phyloP scores from a whole-genome alignment of 805 yeast genomes.

The Hanseniaspora guilliermondii region DNA sequence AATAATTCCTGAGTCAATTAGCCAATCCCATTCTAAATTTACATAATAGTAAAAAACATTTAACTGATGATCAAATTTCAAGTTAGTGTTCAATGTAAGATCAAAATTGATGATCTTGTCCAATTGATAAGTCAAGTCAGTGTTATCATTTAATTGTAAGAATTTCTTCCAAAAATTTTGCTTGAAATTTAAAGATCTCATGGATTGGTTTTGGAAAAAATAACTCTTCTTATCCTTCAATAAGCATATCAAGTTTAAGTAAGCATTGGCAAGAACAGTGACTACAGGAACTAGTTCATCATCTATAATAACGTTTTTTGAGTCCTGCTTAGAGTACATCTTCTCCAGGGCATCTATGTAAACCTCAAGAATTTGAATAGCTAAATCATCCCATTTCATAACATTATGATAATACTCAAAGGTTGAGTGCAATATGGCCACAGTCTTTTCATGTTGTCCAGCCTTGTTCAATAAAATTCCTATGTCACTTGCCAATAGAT shows the following conservation, averaged over 20 bases:
- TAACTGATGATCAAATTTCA: not conserved
- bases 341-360: constrained; percentile 53
- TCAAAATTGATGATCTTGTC: constrained; percentile 20
- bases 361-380: constrained; percentile 49
- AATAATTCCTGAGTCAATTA: constrained; percentile 4
- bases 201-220: not conserved
- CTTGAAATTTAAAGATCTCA: constrained; percentile 14
- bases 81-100: constrained; percentile 9
- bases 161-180: constrained; percentile 23
- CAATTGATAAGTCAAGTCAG: constrained; percentile 20
- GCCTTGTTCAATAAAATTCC: constrained; percentile 56
- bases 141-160: constrained; percentile 16
- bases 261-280: constrained; percentile 23
- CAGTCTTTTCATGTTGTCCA: constrained; percentile 47
- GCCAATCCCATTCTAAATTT: constrained; percentile 6
- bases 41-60: not conserved
- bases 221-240: constrained; percentile 17
- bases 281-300: constrained; percentile 21
- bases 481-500: constrained; percentile 63
- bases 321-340: not conserved
- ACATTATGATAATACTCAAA: constrained; percentile 53
- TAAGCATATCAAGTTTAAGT: constrained; percentile 23
- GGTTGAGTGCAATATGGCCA: constrained; percentile 51
- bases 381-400: constrained; percentile 60
- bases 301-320: constrained; percentile 19